A percentile compares a stretch with the other conserved stretches of the same genome.
phyloP scores from a whole-genome alignment of 305 asterid species.

The Fraxinus baroniana region DNA sequence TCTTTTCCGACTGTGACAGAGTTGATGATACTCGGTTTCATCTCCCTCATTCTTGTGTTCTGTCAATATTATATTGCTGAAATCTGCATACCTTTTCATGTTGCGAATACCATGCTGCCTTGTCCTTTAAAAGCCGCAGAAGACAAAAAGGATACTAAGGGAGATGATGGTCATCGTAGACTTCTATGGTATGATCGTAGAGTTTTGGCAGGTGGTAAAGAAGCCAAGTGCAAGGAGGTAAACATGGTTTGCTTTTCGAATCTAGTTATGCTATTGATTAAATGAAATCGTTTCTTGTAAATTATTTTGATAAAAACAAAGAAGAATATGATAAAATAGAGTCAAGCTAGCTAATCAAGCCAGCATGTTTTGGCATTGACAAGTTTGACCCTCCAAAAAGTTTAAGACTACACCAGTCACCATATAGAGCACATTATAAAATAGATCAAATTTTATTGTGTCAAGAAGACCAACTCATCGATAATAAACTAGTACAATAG shows the following conservation, averaged over 20 bases:
- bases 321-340: background rate
- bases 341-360: background rate
- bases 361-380: background rate
- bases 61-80: slow-evolving; percentile 68
- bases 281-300: background rate
- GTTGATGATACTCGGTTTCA: slow-evolving; percentile 76
- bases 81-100: slow-evolving; percentile 57
- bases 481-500: background rate
- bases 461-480: background rate
- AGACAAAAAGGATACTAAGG: slow-evolving; percentile 3
- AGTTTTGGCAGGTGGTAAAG: slow-evolving; percentile 40
- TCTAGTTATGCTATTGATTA: background rate
- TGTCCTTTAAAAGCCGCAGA: slow-evolving; percentile 26
- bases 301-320: background rate
- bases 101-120: slow-evolving; percentile 68
- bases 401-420: background rate
- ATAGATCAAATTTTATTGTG: background rate
- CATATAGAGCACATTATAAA: background rate
- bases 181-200: slow-evolving; percentile 65
- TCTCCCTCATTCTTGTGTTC: slow-evolving; percentile 66
- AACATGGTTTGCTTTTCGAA: background rate
- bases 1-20: slow-evolving; percentile 39
- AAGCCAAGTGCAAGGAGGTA: slow-evolving; percentile 50
- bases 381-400: background rate
- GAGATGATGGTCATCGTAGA: slow-evolving; percentile 38